These are phyloP conservation scores for Melastoma candidum DNA, from an alignment of 441 rosid species.

Conservation along the genomic window DNA sequence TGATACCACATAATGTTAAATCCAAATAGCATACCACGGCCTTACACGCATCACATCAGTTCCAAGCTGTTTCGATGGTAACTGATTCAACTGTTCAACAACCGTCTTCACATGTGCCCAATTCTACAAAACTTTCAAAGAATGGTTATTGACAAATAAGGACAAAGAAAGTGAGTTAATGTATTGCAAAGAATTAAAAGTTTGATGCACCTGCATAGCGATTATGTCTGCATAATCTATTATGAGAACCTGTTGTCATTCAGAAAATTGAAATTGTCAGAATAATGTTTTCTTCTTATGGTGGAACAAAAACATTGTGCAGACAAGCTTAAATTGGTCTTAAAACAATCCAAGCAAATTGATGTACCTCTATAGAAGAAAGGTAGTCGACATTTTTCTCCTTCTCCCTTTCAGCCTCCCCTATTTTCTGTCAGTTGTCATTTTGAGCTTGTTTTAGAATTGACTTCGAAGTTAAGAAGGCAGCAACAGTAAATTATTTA, in stretches of 20 bases:
- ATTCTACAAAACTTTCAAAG: conserved; percentile 38
- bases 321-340: conserved; percentile 7
- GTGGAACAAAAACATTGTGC: neutral
- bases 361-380: conserved; percentile 82
- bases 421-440: conserved; percentile 53
- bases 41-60: conserved; percentile 89
- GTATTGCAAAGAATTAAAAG: conserved; percentile 17
- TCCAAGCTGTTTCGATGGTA: conserved; percentile 79
- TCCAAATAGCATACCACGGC: conserved; percentile 42
- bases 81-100: conserved; percentile 50
- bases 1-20: neutral
- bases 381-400: conserved; percentile 78
- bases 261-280: neutral
- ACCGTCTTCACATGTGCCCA: conserved; percentile 62
- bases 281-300: too few species aligned
- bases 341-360: conserved; percentile 1
- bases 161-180: conserved; percentile 3
- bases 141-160: neutral
- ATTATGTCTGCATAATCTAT: conserved; percentile 93
- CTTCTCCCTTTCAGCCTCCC: conserved; percentile 46
- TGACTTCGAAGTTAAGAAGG: too few species aligned
- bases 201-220: conserved; percentile 68
- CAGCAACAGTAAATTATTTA: too few species aligned
- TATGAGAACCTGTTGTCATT: conserved; percentile 56
- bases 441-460: too few species aligned